phyloP scores from a whole-genome alignment of 1,139 yeast genomes.

The Suhomyces panamericanus region DNA sequence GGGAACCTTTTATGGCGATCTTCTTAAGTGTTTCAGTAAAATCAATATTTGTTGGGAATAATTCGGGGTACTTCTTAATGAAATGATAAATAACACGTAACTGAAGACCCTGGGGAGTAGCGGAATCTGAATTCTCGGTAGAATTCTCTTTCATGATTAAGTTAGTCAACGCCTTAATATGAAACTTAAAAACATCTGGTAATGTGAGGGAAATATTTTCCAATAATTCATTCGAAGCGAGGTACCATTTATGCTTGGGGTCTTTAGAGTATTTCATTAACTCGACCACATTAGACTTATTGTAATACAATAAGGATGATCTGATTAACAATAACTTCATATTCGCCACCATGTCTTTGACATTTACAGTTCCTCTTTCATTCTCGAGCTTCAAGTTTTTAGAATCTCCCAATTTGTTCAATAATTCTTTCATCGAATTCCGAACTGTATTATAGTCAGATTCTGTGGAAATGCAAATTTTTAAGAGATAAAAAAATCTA shows the following conservation, averaged over 20 bases:
- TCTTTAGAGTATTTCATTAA: slow-evolving; percentile 51
- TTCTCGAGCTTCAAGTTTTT: slow-evolving; percentile 46
- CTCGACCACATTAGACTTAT: slow-evolving; percentile 61
- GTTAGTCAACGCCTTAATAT: slow-evolving; percentile 52
- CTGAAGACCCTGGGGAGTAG: slow-evolving; percentile 16
- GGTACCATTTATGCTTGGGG: slow-evolving; percentile 27
- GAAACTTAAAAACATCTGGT: slow-evolving; percentile 67
- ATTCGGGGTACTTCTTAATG: slow-evolving; percentile 48
- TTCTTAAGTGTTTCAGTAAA: slow-evolving; percentile 44
- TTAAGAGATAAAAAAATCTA: slow-evolving; percentile 57
- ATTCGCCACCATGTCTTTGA: slow-evolving; percentile 51
- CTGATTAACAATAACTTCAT: slow-evolving; percentile 62
- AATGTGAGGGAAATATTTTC: slow-evolving; percentile 59
- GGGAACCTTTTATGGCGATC: slow-evolving; percentile 54
- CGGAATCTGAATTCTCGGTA: slow-evolving; percentile 16
- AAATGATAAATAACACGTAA: slow-evolving; percentile 65
- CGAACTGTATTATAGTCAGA: slow-evolving; percentile 61
- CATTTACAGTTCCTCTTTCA: slow-evolving; percentile 38
- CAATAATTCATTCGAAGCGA: slow-evolving; percentile 52
- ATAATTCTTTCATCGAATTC: slow-evolving; percentile 62
- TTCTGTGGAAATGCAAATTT: slow-evolving; percentile 53
- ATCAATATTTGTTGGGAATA: slow-evolving; percentile 33
- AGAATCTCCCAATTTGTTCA: slow-evolving; percentile 52
- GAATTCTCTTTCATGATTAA: slow-evolving; percentile 29
- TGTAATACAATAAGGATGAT: slow-evolving; percentile 60